These are phyloP conservation scores for Coemansia sp. DNA, from an alignment of 192 early-diverging fungal species.

Conservation along the genomic window DNA sequence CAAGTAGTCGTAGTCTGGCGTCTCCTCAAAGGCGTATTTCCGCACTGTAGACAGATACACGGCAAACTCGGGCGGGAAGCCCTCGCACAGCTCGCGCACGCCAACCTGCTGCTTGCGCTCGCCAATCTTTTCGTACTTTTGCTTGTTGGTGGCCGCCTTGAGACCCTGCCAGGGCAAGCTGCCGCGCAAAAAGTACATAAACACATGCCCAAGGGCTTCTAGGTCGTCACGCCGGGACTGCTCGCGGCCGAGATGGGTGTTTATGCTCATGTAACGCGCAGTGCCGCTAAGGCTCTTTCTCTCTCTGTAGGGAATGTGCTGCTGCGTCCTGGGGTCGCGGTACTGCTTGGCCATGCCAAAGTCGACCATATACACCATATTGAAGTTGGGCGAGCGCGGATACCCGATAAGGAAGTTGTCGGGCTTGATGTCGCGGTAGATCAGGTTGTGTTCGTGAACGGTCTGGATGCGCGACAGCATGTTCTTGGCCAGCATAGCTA, in stretches of 20 bases:
- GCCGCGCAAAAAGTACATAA: conserved; percentile 96
- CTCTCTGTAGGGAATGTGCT: conserved; percentile 97
- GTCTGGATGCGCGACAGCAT: conserved; percentile 88
- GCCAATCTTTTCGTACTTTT: conserved; percentile 99
- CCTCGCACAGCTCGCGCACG: conserved; percentile 87
- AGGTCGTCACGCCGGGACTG: conserved; percentile 97
- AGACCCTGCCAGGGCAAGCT: conserved; percentile 96
- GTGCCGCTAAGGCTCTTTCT: conserved; percentile 93
- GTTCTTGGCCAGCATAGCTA: conserved; percentile 91
- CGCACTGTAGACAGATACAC: conserved; percentile 87
- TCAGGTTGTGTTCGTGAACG: conserved; percentile 91
- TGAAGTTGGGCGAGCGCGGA: conserved; percentile 58
- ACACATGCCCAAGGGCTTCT: conserved; percentile 96
- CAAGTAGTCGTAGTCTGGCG: conserved; percentile 95
- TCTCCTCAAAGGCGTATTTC: conserved; percentile 91
- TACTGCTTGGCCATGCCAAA: conserved; percentile 99
- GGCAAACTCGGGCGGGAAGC: conserved; percentile 91
- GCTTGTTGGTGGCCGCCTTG: conserved; percentile 96
- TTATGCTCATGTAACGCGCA: conserved; percentile 97
- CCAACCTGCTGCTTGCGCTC: conserved; percentile 93
- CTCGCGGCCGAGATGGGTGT: conserved; percentile 96
- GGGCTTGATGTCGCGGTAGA: conserved; percentile 98
- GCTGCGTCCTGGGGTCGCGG: conserved; percentile 91
- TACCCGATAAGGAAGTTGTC: conserved; percentile 97
- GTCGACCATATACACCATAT: conserved; percentile 86